These are phyloP conservation scores for Drechslerella dactyloides DNA, from an alignment of 2,329 filamentous ascomycete genomes.

Conservation along the genomic window DNA sequence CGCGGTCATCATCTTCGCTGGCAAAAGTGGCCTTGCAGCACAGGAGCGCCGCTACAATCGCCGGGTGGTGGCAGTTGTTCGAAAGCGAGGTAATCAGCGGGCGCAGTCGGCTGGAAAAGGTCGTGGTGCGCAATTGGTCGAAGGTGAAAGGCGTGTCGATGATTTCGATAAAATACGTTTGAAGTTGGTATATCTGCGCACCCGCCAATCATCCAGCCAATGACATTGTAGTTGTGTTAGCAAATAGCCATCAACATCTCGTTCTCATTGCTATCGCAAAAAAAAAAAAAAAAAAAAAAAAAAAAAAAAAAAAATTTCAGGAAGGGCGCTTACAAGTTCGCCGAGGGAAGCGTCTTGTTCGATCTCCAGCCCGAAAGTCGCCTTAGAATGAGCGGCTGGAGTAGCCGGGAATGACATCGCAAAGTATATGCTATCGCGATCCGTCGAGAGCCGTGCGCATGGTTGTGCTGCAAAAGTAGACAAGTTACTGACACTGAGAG, in stretches of 20 bases:
- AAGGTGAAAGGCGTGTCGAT: constrained; percentile 49
- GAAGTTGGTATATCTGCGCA: constrained; percentile 40
- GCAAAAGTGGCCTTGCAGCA: constrained; percentile 49
- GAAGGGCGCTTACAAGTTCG: constrained; percentile 47
- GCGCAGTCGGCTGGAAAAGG: constrained; percentile 42
- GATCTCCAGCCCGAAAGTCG: constrained; percentile 20
- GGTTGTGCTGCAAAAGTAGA: neutral
- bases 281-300: neutral
- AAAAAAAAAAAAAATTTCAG: no score
- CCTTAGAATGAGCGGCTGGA: constrained; percentile 21
- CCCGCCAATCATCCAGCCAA: neutral
- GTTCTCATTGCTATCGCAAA: constrained; percentile 11
- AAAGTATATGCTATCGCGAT: constrained; percentile 31
- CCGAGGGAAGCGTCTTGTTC: constrained; percentile 40
- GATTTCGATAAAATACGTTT: constrained; percentile 46
- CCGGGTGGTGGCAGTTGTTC: constrained; percentile 44
- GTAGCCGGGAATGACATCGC: constrained; percentile 19
- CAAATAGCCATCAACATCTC: neutral
- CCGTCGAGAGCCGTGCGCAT: constrained; percentile 4
- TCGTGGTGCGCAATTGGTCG: constrained; percentile 43
- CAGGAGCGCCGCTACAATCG: constrained; percentile 46
- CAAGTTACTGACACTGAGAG: neutral
- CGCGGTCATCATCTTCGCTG: constrained; percentile 46
- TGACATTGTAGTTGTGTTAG: constrained; percentile 2
- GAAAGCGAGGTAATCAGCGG: constrained; percentile 41